Evolutionary conservation across 2,329 filamentous ascomycete genomes (phyloP).

Genomic region (Fusarium sp.): DNA sequence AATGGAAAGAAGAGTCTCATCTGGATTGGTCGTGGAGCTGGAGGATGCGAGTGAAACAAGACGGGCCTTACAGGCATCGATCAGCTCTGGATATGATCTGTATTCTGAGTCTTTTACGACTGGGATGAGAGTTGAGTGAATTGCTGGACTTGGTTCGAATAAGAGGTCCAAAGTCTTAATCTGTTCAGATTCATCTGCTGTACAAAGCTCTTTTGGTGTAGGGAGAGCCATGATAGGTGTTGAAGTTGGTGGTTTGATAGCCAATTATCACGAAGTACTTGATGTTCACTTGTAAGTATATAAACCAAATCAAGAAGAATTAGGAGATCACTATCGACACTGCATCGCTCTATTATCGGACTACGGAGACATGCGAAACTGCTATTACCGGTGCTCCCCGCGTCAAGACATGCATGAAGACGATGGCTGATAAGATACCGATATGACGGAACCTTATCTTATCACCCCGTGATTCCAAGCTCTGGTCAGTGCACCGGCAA

Average conservation of each 20-base stretch:
- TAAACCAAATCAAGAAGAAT: not conserved
- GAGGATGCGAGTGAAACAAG: slow-evolving; percentile 69
- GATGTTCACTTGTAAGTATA: not conserved
- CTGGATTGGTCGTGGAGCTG: slow-evolving; percentile 58
- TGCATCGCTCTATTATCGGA: slow-evolving; percentile 25
- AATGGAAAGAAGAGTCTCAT: slow-evolving; percentile 72
- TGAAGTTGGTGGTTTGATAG: not conserved
- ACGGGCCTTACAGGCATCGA: slow-evolving; percentile 72
- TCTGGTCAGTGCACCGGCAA: slow-evolving; percentile 49
- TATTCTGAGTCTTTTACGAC: slow-evolving; percentile 69
- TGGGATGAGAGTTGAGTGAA: slow-evolving; percentile 78
- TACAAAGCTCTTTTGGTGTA: slow-evolving; percentile 64
- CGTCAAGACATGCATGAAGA: slow-evolving; percentile 10
- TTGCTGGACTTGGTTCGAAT: slow-evolving; percentile 82
- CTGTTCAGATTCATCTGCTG: slow-evolving; percentile 65
- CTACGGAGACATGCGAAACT: slow-evolving; percentile 42
- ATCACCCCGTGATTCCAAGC: slow-evolving; percentile 46
- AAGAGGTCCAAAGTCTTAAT: slow-evolving; percentile 76
- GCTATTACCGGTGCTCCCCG: slow-evolving; percentile 41
- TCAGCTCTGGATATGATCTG: slow-evolving; percentile 74
- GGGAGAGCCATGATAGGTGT: slow-evolving; percentile 60
- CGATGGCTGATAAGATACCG: slow-evolving; percentile 32
- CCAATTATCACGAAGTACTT: not conserved
- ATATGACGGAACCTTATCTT: slow-evolving; percentile 41
- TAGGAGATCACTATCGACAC: not conserved